A percentile compares a stretch with the other conserved stretches of the same genome.
Evolutionary conservation across 495 filamentous ascomycete genomes (phyloP).

Genomic region (Physcia stellaris): DNA sequence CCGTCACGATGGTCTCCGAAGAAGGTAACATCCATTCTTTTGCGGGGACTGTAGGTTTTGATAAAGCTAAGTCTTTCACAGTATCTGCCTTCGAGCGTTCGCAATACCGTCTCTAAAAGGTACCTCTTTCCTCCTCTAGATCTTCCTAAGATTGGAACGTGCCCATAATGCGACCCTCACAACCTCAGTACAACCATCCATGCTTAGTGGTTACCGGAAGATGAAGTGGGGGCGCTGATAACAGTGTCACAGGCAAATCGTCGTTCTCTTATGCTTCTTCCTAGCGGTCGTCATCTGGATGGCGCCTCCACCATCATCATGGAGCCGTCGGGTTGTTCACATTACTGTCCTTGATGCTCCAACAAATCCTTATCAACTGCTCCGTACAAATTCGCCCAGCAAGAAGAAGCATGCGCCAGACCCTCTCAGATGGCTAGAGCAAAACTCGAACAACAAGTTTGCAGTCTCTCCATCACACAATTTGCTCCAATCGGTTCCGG

Average conservation of each 20-base stretch:
- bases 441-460: constrained; percentile 24
- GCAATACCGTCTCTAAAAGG: constrained; percentile 17
- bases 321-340: constrained; percentile 10
- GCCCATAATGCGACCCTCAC: too few species aligned
- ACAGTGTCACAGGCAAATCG: too few species aligned
- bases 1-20: constrained; percentile 12
- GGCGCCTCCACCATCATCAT: constrained; percentile 13
- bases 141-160: too few species aligned
- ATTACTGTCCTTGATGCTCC: constrained; percentile 8
- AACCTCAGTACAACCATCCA: too few species aligned
- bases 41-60: too few species aligned
- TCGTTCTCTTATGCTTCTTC: constrained; percentile 15
- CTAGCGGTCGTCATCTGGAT: constrained; percentile 19
- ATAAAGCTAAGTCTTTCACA: too few species aligned
- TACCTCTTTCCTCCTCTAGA: too few species aligned
- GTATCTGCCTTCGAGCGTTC: constrained; percentile 13
- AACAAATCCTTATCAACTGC: constrained; percentile 14
- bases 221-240: too few species aligned
- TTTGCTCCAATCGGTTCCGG: constrained; percentile 7
- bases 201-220: too few species aligned
- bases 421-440: constrained; percentile 22
- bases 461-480: constrained; percentile 10
- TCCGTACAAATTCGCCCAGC: constrained; percentile 11
- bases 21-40: too few species aligned
- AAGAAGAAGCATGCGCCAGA: constrained; percentile 15